Evolutionary conservation across 2,329 filamentous ascomycete species (phyloP).

Genomic region (Trichocomaceae sp.): DNA sequence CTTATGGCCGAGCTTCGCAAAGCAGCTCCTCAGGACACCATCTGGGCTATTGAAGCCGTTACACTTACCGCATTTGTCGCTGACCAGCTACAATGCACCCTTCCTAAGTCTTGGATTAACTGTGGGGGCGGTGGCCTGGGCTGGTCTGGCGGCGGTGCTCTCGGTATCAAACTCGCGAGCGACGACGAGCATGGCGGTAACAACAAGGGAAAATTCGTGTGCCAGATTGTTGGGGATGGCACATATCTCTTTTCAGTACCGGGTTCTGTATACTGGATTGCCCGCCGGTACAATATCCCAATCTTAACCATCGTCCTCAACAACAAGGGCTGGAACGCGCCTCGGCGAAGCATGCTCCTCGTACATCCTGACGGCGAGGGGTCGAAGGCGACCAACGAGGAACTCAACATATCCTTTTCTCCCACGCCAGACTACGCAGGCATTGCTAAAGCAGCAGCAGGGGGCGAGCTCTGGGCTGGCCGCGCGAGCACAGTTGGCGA

Average conservation of each 20-base stretch:
- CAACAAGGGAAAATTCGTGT: slow-evolving; percentile 53
- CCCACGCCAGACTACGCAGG: slow-evolving; percentile 62
- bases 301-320: slow-evolving; percentile 62
- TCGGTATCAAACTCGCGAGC: slow-evolving; percentile 69
- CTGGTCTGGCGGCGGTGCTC: slow-evolving; percentile 68
- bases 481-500: slow-evolving; percentile 52
- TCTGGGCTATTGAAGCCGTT: slow-evolving; percentile 72
- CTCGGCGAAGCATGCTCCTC: slow-evolving; percentile 53
- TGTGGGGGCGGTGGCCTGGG: slow-evolving; percentile 74
- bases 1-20: slow-evolving; percentile 52
- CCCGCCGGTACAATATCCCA: slow-evolving; percentile 58
- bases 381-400: slow-evolving; percentile 55
- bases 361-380: slow-evolving; percentile 61
- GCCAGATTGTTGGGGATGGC: slow-evolving; percentile 61
- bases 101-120: slow-evolving; percentile 71
- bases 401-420: slow-evolving; percentile 60
- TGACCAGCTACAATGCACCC: slow-evolving; percentile 62
- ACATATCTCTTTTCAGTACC: slow-evolving; percentile 62
- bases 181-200: slow-evolving; percentile 45
- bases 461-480: slow-evolving; percentile 56
- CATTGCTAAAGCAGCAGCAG: slow-evolving; percentile 60
- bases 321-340: slow-evolving; percentile 67
- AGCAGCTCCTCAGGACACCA: slow-evolving; percentile 56
- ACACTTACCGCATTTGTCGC: slow-evolving; percentile 62
- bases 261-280: slow-evolving; percentile 62